Percentiles rank a stretch among this genome's conserved stretches.
These are phyloP conservation scores for Oropetium thomaeum DNA, from an alignment of 176 grass and related monocot species.

Conservation along the genomic window DNA sequence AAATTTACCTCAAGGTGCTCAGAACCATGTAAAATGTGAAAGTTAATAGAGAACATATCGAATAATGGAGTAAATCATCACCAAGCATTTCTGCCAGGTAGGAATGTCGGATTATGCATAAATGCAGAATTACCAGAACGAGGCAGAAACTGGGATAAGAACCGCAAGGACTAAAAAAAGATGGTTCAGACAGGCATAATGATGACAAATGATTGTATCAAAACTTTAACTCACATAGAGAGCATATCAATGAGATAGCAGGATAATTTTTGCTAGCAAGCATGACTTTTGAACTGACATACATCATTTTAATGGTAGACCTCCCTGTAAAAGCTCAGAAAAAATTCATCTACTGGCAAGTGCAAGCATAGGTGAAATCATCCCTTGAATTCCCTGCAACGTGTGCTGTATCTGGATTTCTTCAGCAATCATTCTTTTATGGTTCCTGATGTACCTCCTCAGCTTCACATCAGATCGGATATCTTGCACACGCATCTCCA, in stretches of 20 bases:
- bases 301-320: neutral
- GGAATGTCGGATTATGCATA: neutral
- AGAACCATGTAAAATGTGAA: neutral
- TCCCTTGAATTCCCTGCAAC: constrained; percentile 85
- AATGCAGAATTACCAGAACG: neutral
- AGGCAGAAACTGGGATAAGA: neutral
- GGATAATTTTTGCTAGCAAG: neutral
- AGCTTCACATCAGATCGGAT: constrained; percentile 52
- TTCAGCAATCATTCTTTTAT: constrained; percentile 58
- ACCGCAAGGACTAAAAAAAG: neutral
- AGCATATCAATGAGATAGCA: neutral
- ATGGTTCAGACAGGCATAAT: neutral
- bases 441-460: constrained; percentile 51
- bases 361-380: constrained; percentile 79
- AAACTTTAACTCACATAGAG: neutral
- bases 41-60: neutral
- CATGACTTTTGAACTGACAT: constrained; percentile 18
- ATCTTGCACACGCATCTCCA: constrained; percentile 68
- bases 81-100: neutral
- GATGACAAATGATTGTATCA: neutral
- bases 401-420: constrained; percentile 84
- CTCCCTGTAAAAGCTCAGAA: neutral
- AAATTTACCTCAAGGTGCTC: neutral
- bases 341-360: constrained; percentile 60
- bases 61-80: neutral